A percentile compares a stretch with the other conserved stretches of the same genome.
These are phyloP conservation scores for Capsicum baccatum DNA, from an alignment of 257 asterid genomes.

Conservation along the genomic window DNA sequence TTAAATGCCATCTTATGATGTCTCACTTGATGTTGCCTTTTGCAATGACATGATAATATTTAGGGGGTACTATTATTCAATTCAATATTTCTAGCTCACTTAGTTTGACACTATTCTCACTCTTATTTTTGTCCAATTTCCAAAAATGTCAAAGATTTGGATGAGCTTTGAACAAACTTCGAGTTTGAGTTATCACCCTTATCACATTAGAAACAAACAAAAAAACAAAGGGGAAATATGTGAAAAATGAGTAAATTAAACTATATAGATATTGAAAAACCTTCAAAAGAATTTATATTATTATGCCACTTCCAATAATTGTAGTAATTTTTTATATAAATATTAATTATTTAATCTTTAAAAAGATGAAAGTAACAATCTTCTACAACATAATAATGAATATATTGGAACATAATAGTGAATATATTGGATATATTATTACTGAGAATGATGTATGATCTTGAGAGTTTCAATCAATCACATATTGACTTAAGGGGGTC, in stretches of 20 bases:
- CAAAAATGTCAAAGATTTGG: background rate
- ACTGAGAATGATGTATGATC: too few relatives aligned
- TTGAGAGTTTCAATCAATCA: too few relatives aligned
- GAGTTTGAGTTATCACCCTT: background rate
- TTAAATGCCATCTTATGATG: background rate
- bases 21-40: background rate
- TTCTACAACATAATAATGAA: background rate
- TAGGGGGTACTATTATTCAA: background rate
- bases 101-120: slow-evolving; percentile 6
- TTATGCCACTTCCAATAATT: too few relatives aligned
- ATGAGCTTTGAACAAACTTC: background rate
- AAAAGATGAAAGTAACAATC: background rate
- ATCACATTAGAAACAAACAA: background rate
- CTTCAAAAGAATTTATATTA: too few relatives aligned
- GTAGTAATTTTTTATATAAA: too few relatives aligned
- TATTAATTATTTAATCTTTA: background rate
- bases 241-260: too few relatives aligned
- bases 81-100: background rate
- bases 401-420: too few relatives aligned
- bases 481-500: too few relatives aligned
- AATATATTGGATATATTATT: too few relatives aligned
- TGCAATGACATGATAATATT: slow-evolving; percentile 8
- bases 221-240: too few relatives aligned
- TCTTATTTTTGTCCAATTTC: background rate
- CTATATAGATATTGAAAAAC: too few relatives aligned